Evolutionary conservation across 768 basidiomycete species (phyloP).

Genomic region (Tulasnella sp.): DNA sequence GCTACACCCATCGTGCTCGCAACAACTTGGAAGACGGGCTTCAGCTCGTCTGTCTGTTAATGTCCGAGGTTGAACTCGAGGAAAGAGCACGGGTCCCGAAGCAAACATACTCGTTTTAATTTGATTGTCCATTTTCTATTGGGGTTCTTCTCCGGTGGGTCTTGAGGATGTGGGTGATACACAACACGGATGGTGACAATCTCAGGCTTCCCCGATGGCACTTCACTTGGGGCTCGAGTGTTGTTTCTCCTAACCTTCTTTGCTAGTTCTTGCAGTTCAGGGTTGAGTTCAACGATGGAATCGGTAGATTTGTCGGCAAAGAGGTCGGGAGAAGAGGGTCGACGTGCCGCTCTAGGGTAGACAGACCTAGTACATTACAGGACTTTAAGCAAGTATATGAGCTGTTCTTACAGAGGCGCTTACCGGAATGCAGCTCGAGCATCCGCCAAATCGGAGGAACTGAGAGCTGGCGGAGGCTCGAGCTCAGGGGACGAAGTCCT

Average conservation of each 20-base stretch:
- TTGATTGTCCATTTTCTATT: neutral
- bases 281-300: neutral
- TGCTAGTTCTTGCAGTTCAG: constrained; percentile 1
- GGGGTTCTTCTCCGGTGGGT: neutral
- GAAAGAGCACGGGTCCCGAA: neutral
- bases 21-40: neutral
- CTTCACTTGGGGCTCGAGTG: neutral
- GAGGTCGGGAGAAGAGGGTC: neutral
- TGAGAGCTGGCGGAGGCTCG: neutral
- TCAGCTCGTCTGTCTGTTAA: constrained; percentile 2
- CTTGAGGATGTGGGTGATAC: neutral
- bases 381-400: neutral
- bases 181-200: neutral
- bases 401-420: neutral
- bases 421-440: neutral
- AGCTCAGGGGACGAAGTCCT: neutral
- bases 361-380: neutral
- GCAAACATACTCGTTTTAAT: neutral
- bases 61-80: neutral
- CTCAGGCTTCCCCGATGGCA: neutral
- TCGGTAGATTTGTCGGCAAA: constrained; percentile 2
- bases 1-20: neutral
- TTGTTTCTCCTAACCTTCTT: neutral
- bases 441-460: neutral
- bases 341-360: neutral